These are phyloP conservation scores for Botrytis medusae DNA, from an alignment of 2,329 filamentous ascomycete species.

Conservation along the genomic window DNA sequence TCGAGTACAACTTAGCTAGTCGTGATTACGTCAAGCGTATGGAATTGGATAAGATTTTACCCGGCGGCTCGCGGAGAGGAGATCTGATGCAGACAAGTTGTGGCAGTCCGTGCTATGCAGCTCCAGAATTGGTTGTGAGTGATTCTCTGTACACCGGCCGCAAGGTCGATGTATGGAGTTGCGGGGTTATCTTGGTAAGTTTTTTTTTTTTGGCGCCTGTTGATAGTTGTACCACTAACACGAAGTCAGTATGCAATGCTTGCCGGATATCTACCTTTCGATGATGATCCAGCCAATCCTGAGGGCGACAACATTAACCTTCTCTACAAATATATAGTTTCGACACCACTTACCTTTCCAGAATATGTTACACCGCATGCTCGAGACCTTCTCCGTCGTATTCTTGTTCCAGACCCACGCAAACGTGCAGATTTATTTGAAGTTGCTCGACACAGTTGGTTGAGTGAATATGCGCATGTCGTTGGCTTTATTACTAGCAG, in stretches of 20 bases:
- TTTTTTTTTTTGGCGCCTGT: slow-evolving; percentile 5
- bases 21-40: slow-evolving; percentile 84
- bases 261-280: slow-evolving; percentile 94
- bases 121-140: slow-evolving; percentile 93
- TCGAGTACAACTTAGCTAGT: slow-evolving; percentile 83
- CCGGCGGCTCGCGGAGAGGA: slow-evolving; percentile 76
- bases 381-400: slow-evolving; percentile 85
- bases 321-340: slow-evolving; percentile 98
- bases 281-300: slow-evolving; percentile 96
- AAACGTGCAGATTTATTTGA: slow-evolving; percentile 96
- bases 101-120: slow-evolving; percentile 95
- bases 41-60: slow-evolving; percentile 77
- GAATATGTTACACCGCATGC: slow-evolving; percentile 99
- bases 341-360: slow-evolving; percentile 92
- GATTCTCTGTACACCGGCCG: slow-evolving; percentile 95
- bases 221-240: slow-evolving; percentile 30
- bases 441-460: slow-evolving; percentile 95
- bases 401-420: slow-evolving; percentile 90
- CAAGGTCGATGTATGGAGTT: slow-evolving; percentile 99
- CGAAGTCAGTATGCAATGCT: slow-evolving; percentile 87
- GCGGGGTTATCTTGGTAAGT: slow-evolving; percentile 93
- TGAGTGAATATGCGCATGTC: slow-evolving; percentile 95
- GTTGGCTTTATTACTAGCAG: slow-evolving; percentile 97
- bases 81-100: slow-evolving; percentile 99
- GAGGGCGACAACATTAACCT: slow-evolving; percentile 99